A percentile compares a stretch with the other conserved stretches of the same genome.
These are phyloP conservation scores for Silene uniflora DNA, from an alignment of 148 eudicot species.

Conservation along the genomic window DNA sequence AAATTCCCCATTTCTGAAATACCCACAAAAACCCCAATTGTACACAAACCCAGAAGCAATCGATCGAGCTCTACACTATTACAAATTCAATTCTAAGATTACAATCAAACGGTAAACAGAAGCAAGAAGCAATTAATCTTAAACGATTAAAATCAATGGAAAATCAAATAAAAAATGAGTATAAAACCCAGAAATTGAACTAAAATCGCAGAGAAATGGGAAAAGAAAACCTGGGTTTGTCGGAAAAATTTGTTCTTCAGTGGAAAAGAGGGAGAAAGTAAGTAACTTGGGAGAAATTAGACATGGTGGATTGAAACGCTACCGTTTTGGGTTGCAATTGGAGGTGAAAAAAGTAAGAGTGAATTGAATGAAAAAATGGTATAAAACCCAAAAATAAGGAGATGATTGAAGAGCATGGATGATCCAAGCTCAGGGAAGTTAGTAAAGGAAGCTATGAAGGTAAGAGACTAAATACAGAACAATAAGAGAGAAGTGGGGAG, in stretches of 20 bases:
- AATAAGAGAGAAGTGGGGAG: not conserved
- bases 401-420: not conserved
- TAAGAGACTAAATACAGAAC: not conserved
- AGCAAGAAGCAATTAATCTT: not conserved
- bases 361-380: not conserved
- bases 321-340: not conserved
- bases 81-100: not conserved
- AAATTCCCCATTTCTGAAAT: not conserved
- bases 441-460: conserved; percentile 1
- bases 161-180: not conserved
- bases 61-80: not conserved
- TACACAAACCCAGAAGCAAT: not conserved
- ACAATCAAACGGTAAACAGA: not conserved
- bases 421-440: not conserved
- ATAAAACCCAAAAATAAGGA: not conserved
- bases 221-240: not conserved
- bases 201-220: not conserved
- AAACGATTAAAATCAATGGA: not conserved
- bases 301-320: not conserved
- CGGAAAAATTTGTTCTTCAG: not conserved
- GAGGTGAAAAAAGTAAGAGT: not conserved
- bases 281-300: not conserved
- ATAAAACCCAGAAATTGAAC: conserved; percentile 6
- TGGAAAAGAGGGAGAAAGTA: not conserved
- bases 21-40: not conserved